phyloP scores from a whole-genome alignment of 2,329 filamentous ascomycete species.

The Paecilomyces fulvus region DNA sequence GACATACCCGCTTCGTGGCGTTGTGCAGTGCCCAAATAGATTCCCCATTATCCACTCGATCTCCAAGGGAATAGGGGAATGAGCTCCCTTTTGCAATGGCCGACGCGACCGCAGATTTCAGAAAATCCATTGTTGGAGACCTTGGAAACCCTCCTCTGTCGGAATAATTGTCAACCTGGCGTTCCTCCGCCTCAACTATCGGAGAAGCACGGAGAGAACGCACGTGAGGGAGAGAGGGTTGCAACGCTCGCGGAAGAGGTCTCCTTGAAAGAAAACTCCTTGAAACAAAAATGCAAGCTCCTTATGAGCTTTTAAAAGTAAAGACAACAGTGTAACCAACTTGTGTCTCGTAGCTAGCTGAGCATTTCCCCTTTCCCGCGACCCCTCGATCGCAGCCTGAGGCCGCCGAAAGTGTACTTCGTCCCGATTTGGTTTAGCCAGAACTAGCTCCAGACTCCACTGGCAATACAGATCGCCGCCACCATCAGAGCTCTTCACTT shows the following conservation, averaged over 20 bases:
- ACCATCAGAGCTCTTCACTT: not conserved
- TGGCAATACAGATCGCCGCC: not conserved
- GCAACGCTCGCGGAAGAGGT: not conserved
- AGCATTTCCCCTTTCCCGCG: not conserved
- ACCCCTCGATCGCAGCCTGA: not conserved
- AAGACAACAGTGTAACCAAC: not conserved
- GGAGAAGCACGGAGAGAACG: not conserved
- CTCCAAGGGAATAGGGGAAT: slow-evolving; percentile 87
- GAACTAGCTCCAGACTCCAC: not conserved
- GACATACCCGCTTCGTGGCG: slow-evolving; percentile 72
- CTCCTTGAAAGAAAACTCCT: not conserved
- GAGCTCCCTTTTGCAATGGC: slow-evolving; percentile 91
- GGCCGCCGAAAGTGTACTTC: slow-evolving; percentile 7
- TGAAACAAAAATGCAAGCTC: not conserved
- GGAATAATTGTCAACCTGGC: not conserved
- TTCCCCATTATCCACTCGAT: slow-evolving; percentile 82
- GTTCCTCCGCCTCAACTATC: not conserved
- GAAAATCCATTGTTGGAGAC: slow-evolving; percentile 68
- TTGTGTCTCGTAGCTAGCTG: not conserved
- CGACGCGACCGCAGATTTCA: slow-evolving; percentile 94
- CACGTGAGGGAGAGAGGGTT: not conserved
- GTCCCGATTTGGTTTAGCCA: slow-evolving; percentile 16
- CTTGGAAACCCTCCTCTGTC: not conserved
- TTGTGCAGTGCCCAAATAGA: slow-evolving; percentile 97
- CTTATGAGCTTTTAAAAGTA: not conserved